These are phyloP conservation scores for Xylariaceae sp. DNA, from an alignment of 2,329 filamentous ascomycete species.

Conservation along the genomic window DNA sequence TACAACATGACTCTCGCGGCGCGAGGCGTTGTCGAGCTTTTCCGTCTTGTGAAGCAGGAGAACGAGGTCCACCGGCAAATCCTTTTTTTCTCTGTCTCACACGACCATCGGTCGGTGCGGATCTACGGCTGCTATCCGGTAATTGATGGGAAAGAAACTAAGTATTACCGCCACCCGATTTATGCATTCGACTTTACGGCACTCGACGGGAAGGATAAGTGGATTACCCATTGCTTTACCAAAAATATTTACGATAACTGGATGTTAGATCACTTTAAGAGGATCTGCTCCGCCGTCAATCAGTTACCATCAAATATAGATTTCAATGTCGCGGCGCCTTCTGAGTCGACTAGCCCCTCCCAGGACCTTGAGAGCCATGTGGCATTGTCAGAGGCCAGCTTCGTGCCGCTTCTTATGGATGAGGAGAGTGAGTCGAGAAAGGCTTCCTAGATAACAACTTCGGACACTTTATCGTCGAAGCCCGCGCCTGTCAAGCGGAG, in stretches of 20 bases:
- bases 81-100: slow-evolving; percentile 51
- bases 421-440: not conserved
- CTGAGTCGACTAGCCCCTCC: slow-evolving; percentile 6
- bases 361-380: not conserved
- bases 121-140: slow-evolving; percentile 51
- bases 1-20: slow-evolving; percentile 50
- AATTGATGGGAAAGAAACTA: slow-evolving; percentile 39
- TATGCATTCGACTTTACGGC: slow-evolving; percentile 41
- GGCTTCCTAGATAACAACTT: not conserved
- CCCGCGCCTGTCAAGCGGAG: not conserved
- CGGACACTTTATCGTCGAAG: not conserved
- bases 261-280: slow-evolving; percentile 45
- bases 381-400: not conserved
- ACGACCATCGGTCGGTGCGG: slow-evolving; percentile 41
- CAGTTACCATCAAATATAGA: slow-evolving; percentile 33
- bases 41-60: slow-evolving; percentile 44
- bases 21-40: slow-evolving; percentile 48
- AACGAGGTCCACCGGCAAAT: slow-evolving; percentile 48
- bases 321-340: slow-evolving; percentile 14
- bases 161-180: slow-evolving; percentile 48
- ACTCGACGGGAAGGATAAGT: slow-evolving; percentile 43
- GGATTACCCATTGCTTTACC: slow-evolving; percentile 45
- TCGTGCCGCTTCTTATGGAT: not conserved
- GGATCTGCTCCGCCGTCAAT: slow-evolving; percentile 46
- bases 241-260: slow-evolving; percentile 46